Percentiles rank a stretch among this genome's conserved stretches.
Evolutionary conservation across 768 basidiomycete genomes (phyloP).

Genomic region (Cyclocybe aegerita): DNA sequence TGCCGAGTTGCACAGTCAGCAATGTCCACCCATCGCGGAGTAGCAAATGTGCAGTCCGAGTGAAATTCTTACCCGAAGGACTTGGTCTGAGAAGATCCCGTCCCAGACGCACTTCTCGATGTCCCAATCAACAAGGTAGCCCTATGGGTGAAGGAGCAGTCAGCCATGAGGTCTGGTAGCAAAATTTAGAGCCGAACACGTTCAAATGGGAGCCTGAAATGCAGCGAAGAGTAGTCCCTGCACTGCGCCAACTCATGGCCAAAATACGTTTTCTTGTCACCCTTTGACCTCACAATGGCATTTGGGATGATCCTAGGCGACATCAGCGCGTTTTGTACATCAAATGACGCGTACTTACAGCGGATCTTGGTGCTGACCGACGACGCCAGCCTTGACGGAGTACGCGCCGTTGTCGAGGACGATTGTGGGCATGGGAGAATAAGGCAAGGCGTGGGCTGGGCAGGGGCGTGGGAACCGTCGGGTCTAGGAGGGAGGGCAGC

Average conservation of each 20-base stretch:
- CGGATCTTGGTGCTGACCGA: constrained; percentile 27
- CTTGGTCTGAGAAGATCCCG: constrained; percentile 74
- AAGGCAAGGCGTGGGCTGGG: constrained; percentile 8
- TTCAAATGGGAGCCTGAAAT: constrained; percentile 85
- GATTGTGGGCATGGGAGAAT: constrained; percentile 31
- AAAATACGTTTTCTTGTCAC: constrained; percentile 78
- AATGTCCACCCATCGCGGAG: constrained; percentile 1
- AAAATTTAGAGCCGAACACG: constrained; percentile 49
- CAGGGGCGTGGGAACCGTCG: constrained; percentile 2
- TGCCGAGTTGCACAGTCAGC: background rate
- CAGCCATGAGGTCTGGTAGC: background rate
- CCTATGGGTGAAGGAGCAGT: constrained; percentile 45
- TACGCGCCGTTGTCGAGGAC: constrained; percentile 89
- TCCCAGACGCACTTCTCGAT: constrained; percentile 96
- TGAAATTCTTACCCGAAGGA: constrained; percentile 52
- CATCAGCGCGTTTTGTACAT: background rate
- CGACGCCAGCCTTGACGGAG: constrained; percentile 74
- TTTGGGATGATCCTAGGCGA: constrained; percentile 67
- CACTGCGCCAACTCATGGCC: constrained; percentile 83
- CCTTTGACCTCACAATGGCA: constrained; percentile 81
- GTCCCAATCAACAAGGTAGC: constrained; percentile 93
- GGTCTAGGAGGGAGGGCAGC: constrained; percentile 4
- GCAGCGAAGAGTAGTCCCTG: constrained; percentile 76
- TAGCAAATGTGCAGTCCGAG: constrained; percentile 1
- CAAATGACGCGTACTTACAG: constrained; percentile 24